Percentiles rank a stretch among this genome's conserved stretches.
phyloP scores from a whole-genome alignment of 495 filamentous ascomycete genomes.

The Podospora pseudopauciseta region DNA sequence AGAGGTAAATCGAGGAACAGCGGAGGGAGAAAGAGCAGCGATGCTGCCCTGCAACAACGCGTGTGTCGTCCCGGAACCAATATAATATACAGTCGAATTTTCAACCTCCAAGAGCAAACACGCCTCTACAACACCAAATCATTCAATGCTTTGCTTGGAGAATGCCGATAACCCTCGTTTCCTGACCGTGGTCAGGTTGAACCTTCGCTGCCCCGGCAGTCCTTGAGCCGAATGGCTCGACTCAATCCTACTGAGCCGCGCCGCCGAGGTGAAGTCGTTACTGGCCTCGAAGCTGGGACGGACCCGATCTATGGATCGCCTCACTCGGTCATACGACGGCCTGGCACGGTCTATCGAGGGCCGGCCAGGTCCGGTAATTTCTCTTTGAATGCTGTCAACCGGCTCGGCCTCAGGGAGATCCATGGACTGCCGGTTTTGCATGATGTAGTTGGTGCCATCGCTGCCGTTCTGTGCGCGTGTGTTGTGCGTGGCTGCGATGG shows the following conservation, averaged over 20 bases:
- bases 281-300: constrained; percentile 78
- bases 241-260: constrained; percentile 78
- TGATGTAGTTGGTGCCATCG: constrained; percentile 89
- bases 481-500: constrained; percentile 70
- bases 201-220: constrained; percentile 25
- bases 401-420: constrained; percentile 3
- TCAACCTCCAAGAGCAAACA: background rate
- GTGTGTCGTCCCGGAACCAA: background rate
- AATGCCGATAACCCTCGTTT: constrained; percentile 38
- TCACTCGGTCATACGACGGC: constrained; percentile 74
- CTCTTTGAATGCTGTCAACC: constrained; percentile 17
- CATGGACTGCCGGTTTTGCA: constrained; percentile 53
- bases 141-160: constrained; percentile 36
- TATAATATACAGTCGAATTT: constrained; percentile 15
- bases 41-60: background rate
- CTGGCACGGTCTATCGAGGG: constrained; percentile 66
- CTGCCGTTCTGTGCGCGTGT: constrained; percentile 85
- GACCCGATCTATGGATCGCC: constrained; percentile 69
- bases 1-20: constrained; percentile 17
- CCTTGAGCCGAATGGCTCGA: constrained; percentile 53
- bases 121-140: background rate
- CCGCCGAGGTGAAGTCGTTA: constrained; percentile 87
- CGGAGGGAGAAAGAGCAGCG: constrained; percentile 7
- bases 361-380: constrained; percentile 36
- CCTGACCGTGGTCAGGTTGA: constrained; percentile 33